Evolutionary conservation across 1,284 basidiomycete genomes (phyloP), one percentile per base, ranked within the genome.

Genomic region (Paramarasmius palmivorus): DNA sequence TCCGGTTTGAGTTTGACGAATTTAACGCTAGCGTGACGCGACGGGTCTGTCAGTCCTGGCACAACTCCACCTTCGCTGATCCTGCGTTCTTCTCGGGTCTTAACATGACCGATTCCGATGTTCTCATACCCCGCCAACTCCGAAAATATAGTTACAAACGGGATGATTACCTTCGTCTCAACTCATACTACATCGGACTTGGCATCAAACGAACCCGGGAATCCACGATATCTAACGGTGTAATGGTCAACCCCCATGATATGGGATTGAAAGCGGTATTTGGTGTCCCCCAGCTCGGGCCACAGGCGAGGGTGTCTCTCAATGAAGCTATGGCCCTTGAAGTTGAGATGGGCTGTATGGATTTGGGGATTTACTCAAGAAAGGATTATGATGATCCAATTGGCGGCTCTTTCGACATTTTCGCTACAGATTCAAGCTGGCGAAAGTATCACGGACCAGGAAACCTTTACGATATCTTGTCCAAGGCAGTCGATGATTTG

Each of bases 61-160:
- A 53, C 29, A 63, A 63, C 47, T 52, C 55, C 2, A 63, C 60
- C 23, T 59, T 60, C 34, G 56, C 45, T 15, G 60, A 63, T 36
- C 44, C 56, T 8, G 36, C 51, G 14, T 26, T 49, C n/a, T 59
- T 59, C 56, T 49, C 47, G 17, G 49, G 52, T 7, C 38, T 63
- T 9, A 63, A 63, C 38, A 49, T 46, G 12, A 61, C 61, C 26
- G 61, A 63, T 42, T 58, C 58, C 20, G 59, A 61, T 20, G 29
- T 50, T 19, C 58, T 63, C 20, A 59, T 61, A 52, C 53, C 57
- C 9, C 53, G 49, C 32, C 48, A 48, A 4, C 50, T 63, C 17
- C 36, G 17, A 12, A 49, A 52, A 38, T 26, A 34, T 4, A 40
- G 23, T 26, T 41, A 45, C 25, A 14, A 5, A 5, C 39, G 42